These are phyloP conservation scores for Trichosporon ovoides DNA, from an alignment of 1,284 basidiomycete genomes.

Conservation along the genomic window DNA sequence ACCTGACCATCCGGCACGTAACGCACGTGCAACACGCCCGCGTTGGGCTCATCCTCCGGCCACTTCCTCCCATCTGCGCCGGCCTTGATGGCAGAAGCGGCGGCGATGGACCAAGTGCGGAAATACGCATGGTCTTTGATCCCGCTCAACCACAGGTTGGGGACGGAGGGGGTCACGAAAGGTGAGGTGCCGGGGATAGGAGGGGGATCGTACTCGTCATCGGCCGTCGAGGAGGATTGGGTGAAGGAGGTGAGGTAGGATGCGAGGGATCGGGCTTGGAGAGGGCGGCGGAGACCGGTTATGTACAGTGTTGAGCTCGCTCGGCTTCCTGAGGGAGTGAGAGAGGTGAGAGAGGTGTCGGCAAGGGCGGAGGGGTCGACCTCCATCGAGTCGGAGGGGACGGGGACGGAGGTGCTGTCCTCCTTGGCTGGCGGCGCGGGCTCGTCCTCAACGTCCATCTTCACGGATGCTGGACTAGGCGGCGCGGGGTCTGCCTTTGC, in stretches of 20 bases:
- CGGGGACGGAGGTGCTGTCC: too few relatives aligned
- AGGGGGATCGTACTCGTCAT: constrained; percentile 17
- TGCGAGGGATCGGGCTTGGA: constrained; percentile 23
- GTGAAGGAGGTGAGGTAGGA: background rate
- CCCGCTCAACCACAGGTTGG: constrained; percentile 44
- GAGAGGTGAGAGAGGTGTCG: too few relatives aligned
- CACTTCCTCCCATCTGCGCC: background rate
- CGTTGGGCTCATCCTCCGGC: background rate
- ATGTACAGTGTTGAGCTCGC: constrained; percentile 44
- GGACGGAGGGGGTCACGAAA: constrained; percentile 26
- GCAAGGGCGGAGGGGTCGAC: too few relatives aligned
- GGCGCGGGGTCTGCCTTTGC: too few relatives aligned
- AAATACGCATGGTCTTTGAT: constrained; percentile 45
- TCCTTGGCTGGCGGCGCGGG: too few relatives aligned
- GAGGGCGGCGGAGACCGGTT: constrained; percentile 44
- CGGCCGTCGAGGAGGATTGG: background rate
- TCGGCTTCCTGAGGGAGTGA: too few relatives aligned
- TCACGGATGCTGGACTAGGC: too few relatives aligned
- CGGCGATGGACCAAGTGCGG: background rate
- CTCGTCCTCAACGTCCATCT: too few relatives aligned
- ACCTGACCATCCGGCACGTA: background rate
- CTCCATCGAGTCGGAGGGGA: too few relatives aligned
- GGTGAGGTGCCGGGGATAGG: constrained; percentile 18
- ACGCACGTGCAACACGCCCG: background rate
- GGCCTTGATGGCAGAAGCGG: background rate